Percentiles rank a stretch among this genome's conserved stretches.
Evolutionary conservation across 805 yeast species (phyloP).

Genomic region (Kregervanrija pseudodelftensis): DNA sequence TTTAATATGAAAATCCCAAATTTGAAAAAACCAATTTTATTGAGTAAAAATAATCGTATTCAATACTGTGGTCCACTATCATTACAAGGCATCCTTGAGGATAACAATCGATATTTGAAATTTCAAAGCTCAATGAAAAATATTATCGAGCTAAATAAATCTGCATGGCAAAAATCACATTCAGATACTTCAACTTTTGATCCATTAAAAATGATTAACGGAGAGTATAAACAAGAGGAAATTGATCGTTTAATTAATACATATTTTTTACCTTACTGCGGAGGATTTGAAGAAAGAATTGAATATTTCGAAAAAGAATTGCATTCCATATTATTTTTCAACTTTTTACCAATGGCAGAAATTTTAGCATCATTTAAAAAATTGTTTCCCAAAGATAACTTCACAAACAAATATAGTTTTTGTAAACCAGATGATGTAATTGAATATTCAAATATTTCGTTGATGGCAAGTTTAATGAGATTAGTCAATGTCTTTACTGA

Average conservation of each 20-base stretch:
- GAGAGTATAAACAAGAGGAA: background rate
- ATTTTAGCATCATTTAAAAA: slow-evolving; percentile 7
- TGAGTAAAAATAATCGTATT: no score
- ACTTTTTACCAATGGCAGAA: slow-evolving; percentile 9
- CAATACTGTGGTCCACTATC: no score
- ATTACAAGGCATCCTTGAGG: background rate
- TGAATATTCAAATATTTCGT: slow-evolving; percentile 12
- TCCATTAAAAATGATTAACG: background rate
- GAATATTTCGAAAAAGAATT: slow-evolving; percentile 12
- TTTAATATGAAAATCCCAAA: no score
- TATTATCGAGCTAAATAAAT: no score
- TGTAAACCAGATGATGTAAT: slow-evolving; percentile 6
- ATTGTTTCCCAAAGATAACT: slow-evolving; percentile 7
- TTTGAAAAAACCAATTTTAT: no score
- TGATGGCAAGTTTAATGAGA: slow-evolving; percentile 12
- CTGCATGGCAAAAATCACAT: background rate
- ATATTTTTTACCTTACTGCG: slow-evolving; percentile 8
- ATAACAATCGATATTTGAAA: slow-evolving; percentile 2
- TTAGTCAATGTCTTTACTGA: slow-evolving; percentile 6
- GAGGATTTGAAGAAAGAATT: slow-evolving; percentile 18
- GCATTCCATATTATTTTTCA: slow-evolving; percentile 8
- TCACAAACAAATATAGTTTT: slow-evolving; percentile 3
- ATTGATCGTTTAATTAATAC: slow-evolving; percentile 6
- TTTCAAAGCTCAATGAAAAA: background rate
- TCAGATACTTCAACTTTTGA: background rate